Conservation (phyloP, 225 moss, liverwort and hornwort genomes). For the Anthoceros angustus region DNA sequence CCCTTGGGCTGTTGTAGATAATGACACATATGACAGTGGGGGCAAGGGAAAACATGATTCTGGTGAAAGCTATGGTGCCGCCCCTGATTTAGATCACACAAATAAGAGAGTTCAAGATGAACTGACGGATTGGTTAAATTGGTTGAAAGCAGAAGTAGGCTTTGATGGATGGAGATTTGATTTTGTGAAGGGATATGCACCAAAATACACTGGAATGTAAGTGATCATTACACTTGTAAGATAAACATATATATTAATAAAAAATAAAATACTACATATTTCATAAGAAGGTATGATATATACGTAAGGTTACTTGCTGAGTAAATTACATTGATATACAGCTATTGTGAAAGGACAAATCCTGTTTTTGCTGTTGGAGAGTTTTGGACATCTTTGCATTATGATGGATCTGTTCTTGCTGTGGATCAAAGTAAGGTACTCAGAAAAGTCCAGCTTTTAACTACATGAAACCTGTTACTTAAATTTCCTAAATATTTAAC, state of each 20-base stretch:
- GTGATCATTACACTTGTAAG: slow-evolving; percentile 2
- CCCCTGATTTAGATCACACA: slow-evolving; percentile 71
- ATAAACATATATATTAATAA: background rate
- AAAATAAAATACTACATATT: no score
- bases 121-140: slow-evolving; percentile 79
- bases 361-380: slow-evolving; percentile 60
- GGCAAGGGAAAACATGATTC: slow-evolving; percentile 67
- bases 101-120: slow-evolving; percentile 70
- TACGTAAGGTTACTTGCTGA: no score
- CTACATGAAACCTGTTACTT: no score
- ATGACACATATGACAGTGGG: slow-evolving; percentile 54
- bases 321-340: slow-evolving; percentile 6
- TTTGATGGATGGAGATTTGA: slow-evolving; percentile 86
- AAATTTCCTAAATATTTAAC: background rate
- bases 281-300: no score
- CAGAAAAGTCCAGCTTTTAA: no score
- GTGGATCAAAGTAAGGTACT: slow-evolving; percentile 24
- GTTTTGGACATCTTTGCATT: slow-evolving; percentile 57
- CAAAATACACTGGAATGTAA: slow-evolving; percentile 41
- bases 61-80: slow-evolving; percentile 62
- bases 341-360: slow-evolving; percentile 41
- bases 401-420: slow-evolving; percentile 22
- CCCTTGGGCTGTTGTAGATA: slow-evolving; percentile 71
- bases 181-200: slow-evolving; percentile 63
- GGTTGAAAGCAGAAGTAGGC: slow-evolving; percentile 60